Conservation (phyloP, 2,329 filamentous ascomycete species). For the Aspergillus versicolor region DNA sequence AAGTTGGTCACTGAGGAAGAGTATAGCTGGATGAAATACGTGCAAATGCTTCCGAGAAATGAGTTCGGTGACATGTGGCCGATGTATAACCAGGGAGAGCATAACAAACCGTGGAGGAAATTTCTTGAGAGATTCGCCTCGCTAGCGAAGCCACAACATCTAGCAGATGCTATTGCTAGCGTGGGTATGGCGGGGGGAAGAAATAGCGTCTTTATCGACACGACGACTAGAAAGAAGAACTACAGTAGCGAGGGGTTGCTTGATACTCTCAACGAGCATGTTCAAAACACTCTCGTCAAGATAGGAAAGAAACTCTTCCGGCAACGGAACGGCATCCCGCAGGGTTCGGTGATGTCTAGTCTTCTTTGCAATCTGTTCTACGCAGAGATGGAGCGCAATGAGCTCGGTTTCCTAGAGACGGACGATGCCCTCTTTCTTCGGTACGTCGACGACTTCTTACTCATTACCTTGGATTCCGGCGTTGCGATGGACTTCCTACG, state of each 20-base stretch:
- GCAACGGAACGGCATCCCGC: constrained; percentile 86
- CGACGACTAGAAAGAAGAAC: constrained; percentile 57
- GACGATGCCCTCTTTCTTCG: constrained; percentile 70
- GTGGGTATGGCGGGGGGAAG: constrained; percentile 46
- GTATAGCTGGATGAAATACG: constrained; percentile 74
- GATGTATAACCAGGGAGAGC: constrained; percentile 7
- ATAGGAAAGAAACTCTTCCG: constrained; percentile 86
- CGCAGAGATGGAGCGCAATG: constrained; percentile 72
- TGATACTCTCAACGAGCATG: constrained; percentile 71
- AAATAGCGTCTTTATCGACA: constrained; percentile 77
- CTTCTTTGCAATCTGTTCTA: constrained; percentile 96
- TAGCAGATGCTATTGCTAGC: constrained; percentile 47
- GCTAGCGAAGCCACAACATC: constrained; percentile 42
- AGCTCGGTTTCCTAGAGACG: constrained; percentile 65
- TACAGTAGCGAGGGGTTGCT: constrained; percentile 63
- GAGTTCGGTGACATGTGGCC: constrained; percentile 24
- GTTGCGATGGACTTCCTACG: constrained; percentile 73
- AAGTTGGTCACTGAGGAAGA: constrained; percentile 54
- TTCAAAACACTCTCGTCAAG: constrained; percentile 81
- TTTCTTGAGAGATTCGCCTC: constrained; percentile 57
- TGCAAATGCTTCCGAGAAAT: constrained; percentile 62
- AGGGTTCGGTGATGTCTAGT: constrained; percentile 85
- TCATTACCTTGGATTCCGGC: constrained; percentile 69
- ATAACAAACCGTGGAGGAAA: constrained; percentile 34
- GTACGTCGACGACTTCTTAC: constrained; percentile 88